phyloP scores from a whole-genome alignment of 2,329 filamentous ascomycete species.

The Neoascochyta sp. region DNA sequence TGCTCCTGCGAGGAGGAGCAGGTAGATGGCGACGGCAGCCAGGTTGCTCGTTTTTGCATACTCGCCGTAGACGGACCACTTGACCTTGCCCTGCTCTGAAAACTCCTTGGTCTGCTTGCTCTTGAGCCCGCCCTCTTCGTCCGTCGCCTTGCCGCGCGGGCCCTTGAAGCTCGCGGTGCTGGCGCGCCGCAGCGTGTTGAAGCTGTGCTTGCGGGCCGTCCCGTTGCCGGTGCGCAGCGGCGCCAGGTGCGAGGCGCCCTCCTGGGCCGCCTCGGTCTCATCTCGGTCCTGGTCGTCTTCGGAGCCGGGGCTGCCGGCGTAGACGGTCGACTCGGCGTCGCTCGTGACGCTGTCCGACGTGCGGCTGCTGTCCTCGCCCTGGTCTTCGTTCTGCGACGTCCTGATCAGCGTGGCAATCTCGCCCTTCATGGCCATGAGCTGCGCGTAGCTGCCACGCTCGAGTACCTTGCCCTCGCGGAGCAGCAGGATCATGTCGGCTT shows the following conservation, averaged over 20 bases:
- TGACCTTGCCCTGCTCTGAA: conserved; percentile 92
- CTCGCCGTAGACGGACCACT: conserved; percentile 90
- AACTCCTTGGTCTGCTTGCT: conserved; percentile 85
- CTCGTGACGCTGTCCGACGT: conserved; percentile 57
- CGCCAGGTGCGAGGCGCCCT: conserved; percentile 66
- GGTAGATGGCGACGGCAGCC: conserved; percentile 74
- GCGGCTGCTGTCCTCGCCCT: conserved; percentile 43
- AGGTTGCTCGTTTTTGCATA: conserved; percentile 95
- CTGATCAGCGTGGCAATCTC: conserved; percentile 81
- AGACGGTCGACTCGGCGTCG: conserved; percentile 64
- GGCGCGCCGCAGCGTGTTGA: conserved; percentile 78
- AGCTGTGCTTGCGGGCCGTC: conserved; percentile 65
- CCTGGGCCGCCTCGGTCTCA: conserved; percentile 61
- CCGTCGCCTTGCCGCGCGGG: conserved; percentile 74
- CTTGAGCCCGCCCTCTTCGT: conserved; percentile 74
- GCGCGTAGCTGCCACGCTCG: conserved; percentile 85
- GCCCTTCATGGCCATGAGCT: conserved; percentile 91
- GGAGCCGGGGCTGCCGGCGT: conserved; percentile 49
- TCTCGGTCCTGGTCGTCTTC: conserved; percentile 49
- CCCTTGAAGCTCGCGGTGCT: conserved; percentile 88
- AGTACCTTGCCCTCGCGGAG: conserved; percentile 77
- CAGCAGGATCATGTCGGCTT: conserved; percentile 84
- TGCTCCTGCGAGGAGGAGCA: conserved; percentile 70
- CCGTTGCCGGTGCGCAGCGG: conserved; percentile 61
- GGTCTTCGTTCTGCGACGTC: conserved; percentile 60